A percentile compares a stretch with the other conserved stretches of the same genome.
Evolutionary conservation across 208 protist genomes (phyloP).

Genomic region (Leishmania tarentolae): DNA sequence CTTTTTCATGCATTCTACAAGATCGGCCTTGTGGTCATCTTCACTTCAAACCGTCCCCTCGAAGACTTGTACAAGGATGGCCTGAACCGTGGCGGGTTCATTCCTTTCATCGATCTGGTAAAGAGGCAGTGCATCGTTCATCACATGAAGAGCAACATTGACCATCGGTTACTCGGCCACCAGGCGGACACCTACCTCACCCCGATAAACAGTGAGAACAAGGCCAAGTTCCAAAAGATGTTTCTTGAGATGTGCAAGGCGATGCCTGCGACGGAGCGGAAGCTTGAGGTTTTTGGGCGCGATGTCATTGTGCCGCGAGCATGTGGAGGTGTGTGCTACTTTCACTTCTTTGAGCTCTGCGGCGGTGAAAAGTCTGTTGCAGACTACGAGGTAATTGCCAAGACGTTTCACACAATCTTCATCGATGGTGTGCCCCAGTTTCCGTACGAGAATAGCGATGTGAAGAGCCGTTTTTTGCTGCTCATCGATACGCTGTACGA

Average conservation of each 20-base stretch:
- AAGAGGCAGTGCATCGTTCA: conserved; percentile 85
- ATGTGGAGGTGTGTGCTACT: conserved; percentile 76
- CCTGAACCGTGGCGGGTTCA: conserved; percentile 92
- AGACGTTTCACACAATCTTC: conserved; percentile 89
- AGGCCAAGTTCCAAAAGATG: conserved; percentile 62
- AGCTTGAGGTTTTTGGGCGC: conserved; percentile 78
- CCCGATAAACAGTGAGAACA: conserved; percentile 67
- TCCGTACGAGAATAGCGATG: conserved; percentile 70
- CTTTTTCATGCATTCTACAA: conserved; percentile 93
- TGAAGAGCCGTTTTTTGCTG: conserved; percentile 88
- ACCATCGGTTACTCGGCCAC: conserved; percentile 92
- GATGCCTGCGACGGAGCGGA: conserved; percentile 51
- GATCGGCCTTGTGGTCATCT: conserved; percentile 91
- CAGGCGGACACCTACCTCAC: conserved; percentile 70
- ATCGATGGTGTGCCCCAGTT: conserved; percentile 86
- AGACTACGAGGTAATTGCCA: conserved; percentile 87
- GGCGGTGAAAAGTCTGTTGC: conserved; percentile 66
- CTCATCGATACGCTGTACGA: conserved; percentile 92
- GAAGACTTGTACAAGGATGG: conserved; percentile 93
- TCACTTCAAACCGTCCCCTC: conserved; percentile 92
- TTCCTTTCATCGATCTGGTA: conserved; percentile 96
- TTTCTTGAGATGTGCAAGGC: conserved; percentile 89
- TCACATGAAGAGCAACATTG: conserved; percentile 86
- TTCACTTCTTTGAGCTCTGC: conserved; percentile 87
- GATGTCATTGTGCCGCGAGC: conserved; percentile 70